phyloP scores from a whole-genome alignment of 192 early-diverging fungal species.

The Backusella psychrophila region DNA sequence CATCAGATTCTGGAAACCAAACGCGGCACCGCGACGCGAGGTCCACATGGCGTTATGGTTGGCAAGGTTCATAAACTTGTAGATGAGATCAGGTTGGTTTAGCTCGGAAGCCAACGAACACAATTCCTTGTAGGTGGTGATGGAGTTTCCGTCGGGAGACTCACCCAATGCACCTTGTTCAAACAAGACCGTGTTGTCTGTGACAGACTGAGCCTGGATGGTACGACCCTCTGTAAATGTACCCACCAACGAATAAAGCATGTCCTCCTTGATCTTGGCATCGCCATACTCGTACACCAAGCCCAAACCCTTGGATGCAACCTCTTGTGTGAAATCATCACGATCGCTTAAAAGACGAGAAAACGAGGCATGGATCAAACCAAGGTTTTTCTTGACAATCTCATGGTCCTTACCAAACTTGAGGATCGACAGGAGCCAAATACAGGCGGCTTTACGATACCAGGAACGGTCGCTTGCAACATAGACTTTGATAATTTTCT shows the following conservation, averaged over 20 bases:
- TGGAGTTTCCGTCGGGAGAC: conserved; percentile 69
- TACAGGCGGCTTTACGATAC: conserved; percentile 64
- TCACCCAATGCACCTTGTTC: conserved; percentile 63
- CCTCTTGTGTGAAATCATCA: conserved; percentile 87
- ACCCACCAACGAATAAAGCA: conserved; percentile 71
- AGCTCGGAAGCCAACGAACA: conserved; percentile 89
- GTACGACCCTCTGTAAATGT: conserved; percentile 73
- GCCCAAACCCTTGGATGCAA: conserved; percentile 84
- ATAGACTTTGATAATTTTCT: conserved; percentile 54
- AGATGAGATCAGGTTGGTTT: conserved; percentile 92
- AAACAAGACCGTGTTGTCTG: conserved; percentile 75
- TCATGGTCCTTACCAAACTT: conserved; percentile 62
- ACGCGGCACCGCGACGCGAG: conserved; percentile 82
- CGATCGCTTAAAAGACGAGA: conserved; percentile 74
- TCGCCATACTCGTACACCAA: conserved; percentile 83
- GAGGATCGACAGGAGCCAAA: conserved; percentile 78
- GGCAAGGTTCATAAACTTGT: conserved; percentile 92
- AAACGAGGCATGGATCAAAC: conserved; percentile 74
- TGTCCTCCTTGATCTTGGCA: conserved; percentile 56
- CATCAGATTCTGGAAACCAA: conserved; percentile 84
- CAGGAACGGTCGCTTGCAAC: conserved; percentile 50
- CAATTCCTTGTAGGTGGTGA: conserved; percentile 77
- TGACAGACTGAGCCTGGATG: conserved; percentile 52
- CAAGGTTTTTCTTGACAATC: conserved; percentile 52
- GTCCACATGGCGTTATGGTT: conserved; percentile 92